phyloP scores from a whole-genome alignment of 306 rosid genomes.

The Quercus parvula region DNA sequence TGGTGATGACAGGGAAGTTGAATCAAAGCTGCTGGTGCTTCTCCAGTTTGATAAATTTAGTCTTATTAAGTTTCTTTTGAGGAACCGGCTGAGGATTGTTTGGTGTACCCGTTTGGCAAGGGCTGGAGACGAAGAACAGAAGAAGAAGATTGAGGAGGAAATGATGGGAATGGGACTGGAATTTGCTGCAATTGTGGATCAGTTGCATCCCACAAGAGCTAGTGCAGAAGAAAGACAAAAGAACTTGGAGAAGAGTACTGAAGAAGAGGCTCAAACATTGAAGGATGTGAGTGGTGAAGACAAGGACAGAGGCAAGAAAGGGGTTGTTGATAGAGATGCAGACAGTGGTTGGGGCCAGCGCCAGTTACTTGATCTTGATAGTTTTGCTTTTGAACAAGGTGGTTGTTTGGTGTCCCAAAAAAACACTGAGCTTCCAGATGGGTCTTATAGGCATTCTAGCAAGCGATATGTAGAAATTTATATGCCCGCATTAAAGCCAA shows the following conservation, averaged over 20 bases:
- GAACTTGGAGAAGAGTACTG: conserved; percentile 82
- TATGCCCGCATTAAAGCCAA: conserved; percentile 77
- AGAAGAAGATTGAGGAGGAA: conserved; percentile 82
- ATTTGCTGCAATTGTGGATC: conserved; percentile 80
- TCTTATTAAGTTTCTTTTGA: conserved; percentile 65
- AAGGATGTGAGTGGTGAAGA: conserved; percentile 73
- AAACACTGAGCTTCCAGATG: conserved; percentile 72
- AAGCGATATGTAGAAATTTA: conserved; percentile 90
- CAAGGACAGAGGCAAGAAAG: conserved; percentile 71
- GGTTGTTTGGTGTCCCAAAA: conserved; percentile 63
- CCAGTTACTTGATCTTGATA: conserved; percentile 84
- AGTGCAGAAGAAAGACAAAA: conserved; percentile 89
- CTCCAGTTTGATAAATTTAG: conserved; percentile 73
- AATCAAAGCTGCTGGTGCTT: conserved; percentile 59
- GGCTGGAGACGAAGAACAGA: conserved; percentile 82
- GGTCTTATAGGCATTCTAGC: conserved; percentile 66
- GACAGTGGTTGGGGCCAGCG: conserved; percentile 88
- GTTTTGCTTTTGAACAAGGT: conserved; percentile 69
- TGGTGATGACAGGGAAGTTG: conserved; percentile 76
- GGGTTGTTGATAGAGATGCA: conserved; percentile 59
- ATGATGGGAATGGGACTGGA: conserved; percentile 68
- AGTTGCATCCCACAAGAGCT: conserved; percentile 84
- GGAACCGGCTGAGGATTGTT: conserved; percentile 71
- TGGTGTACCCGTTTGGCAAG: conserved; percentile 93
- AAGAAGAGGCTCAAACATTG: conserved; percentile 85